Evolutionary conservation across 2,329 filamentous ascomycete species (phyloP).

Genomic region (Nemania serpens): DNA sequence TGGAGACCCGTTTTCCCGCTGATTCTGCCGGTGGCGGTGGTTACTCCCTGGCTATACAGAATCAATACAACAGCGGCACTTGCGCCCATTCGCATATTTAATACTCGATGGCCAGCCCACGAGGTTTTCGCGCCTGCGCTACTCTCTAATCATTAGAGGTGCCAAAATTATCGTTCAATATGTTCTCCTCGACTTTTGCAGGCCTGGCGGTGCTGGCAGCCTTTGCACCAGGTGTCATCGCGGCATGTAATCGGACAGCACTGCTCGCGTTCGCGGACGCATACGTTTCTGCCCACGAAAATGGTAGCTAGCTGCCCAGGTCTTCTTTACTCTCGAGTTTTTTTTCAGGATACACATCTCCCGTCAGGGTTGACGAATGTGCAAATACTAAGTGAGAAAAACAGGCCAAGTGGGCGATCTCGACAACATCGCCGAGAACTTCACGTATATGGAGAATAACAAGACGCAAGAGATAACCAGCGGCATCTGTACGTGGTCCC

Average conservation of each 20-base stretch:
- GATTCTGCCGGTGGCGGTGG: conserved; percentile 29
- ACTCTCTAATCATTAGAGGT: background rate
- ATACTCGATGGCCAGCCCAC: background rate
- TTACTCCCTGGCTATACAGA: conserved; percentile 12
- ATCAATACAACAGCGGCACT: conserved; percentile 21
- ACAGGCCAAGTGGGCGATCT: conserved; percentile 26
- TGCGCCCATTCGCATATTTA: background rate
- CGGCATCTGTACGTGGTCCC: conserved; percentile 30
- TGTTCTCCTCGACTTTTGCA: conserved; percentile 11
- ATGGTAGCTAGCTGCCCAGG: conserved; percentile 13
- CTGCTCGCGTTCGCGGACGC: conserved; percentile 29
- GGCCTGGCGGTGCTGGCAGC: conserved; percentile 10
- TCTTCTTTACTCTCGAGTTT: background rate
- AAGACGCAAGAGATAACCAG: conserved; percentile 35
- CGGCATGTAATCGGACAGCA: conserved; percentile 24
- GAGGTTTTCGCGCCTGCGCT: no score
- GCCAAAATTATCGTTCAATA: conserved; percentile 1
- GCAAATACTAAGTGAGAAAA: conserved; percentile 13
- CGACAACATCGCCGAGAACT: conserved; percentile 31
- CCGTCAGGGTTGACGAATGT: background rate
- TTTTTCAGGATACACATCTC: background rate
- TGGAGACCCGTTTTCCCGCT: conserved; percentile 25
- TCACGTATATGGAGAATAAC: conserved; percentile 41
- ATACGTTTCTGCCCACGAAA: conserved; percentile 28
- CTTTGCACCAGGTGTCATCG: conserved; percentile 7